Conservation (phyloP, 108 stramenopile species). For the Stephanodiscus minutulus region DNA sequence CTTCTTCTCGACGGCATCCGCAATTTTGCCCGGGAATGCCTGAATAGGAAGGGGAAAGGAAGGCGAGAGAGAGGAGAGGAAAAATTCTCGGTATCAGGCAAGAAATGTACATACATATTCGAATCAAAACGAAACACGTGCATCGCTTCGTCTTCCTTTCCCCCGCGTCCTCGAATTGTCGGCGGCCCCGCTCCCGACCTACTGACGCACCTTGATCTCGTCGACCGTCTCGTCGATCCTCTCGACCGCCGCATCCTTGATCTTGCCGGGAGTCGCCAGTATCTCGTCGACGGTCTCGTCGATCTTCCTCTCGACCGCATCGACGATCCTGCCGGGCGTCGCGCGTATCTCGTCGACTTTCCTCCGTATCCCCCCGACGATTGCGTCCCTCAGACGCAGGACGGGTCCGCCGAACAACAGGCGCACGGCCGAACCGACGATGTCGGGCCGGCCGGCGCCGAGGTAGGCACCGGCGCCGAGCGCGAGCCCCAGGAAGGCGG, state of each 20-base stretch:
- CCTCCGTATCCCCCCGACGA: constrained; percentile 30
- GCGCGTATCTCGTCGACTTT: constrained; percentile 38
- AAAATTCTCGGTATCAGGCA: neutral
- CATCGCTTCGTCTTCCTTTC: neutral
- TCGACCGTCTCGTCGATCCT: constrained; percentile 61
- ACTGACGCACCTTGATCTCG: constrained; percentile 58
- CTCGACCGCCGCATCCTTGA: constrained; percentile 37
- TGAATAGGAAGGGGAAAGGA: neutral
- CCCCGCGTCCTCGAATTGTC: neutral
- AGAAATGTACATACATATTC: too few relatives aligned
- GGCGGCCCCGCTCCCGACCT: too few relatives aligned
- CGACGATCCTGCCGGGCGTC: constrained; percentile 35
- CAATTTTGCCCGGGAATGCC: constrained; percentile 43
- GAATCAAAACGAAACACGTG: too few relatives aligned
- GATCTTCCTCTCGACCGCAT: constrained; percentile 47
- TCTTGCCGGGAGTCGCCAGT: constrained; percentile 46
- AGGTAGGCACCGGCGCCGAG: too few relatives aligned
- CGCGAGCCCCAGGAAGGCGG: too few relatives aligned
- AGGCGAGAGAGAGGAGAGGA: neutral
- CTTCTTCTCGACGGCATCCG: constrained; percentile 50
- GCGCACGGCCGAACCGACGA: constrained; percentile 46
- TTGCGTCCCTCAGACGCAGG: constrained; percentile 17
- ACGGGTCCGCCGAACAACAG: constrained; percentile 51
- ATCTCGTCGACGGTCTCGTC: constrained; percentile 66
- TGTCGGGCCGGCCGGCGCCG: constrained; percentile 39